Evolutionary conservation across 495 filamentous ascomycete genomes (phyloP).

Genomic region (Talaromyces liani): DNA sequence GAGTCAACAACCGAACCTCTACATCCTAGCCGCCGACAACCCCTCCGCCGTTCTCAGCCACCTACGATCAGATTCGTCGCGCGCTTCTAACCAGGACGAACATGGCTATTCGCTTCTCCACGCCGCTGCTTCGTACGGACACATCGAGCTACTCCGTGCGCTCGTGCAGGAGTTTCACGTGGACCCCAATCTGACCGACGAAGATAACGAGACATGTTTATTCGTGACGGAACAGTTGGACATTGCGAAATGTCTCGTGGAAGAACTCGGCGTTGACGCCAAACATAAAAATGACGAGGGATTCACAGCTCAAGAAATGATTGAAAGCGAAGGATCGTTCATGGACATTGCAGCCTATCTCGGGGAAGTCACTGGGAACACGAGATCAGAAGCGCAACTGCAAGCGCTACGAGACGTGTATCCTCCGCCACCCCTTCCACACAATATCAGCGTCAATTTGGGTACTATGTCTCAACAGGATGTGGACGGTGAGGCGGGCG

Average conservation of each 20-base stretch:
- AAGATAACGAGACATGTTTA: slow-evolving; percentile 85
- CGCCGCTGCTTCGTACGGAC: slow-evolving; percentile 85
- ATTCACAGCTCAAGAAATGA: slow-evolving; percentile 62
- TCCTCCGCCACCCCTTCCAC: slow-evolving; percentile 49
- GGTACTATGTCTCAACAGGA: slow-evolving; percentile 59
- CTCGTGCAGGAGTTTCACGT: slow-evolving; percentile 74
- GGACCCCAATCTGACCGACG: slow-evolving; percentile 70
- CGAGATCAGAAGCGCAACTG: slow-evolving; percentile 19
- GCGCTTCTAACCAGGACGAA: slow-evolving; percentile 66
- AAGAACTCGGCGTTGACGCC: slow-evolving; percentile 69
- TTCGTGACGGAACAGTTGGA: slow-evolving; percentile 76
- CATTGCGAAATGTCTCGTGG: slow-evolving; percentile 66
- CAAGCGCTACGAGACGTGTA: slow-evolving; percentile 13
- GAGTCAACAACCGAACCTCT: slow-evolving; percentile 58
- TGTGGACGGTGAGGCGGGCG: slow-evolving; percentile 30
- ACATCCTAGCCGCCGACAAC: slow-evolving; percentile 73
- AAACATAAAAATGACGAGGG: slow-evolving; percentile 56
- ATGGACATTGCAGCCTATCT: slow-evolving; percentile 64
- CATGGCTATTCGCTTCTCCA: slow-evolving; percentile 90
- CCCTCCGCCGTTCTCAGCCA: slow-evolving; percentile 56
- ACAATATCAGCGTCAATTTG: slow-evolving; percentile 59
- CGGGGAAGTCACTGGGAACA: slow-evolving; percentile 14
- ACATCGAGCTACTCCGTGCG: slow-evolving; percentile 67
- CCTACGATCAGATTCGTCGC: slow-evolving; percentile 55
- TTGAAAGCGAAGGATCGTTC: slow-evolving; percentile 63